Evolutionary conservation across 345 rosid genomes (phyloP).

Genomic region (Rhodamnia argentea): DNA sequence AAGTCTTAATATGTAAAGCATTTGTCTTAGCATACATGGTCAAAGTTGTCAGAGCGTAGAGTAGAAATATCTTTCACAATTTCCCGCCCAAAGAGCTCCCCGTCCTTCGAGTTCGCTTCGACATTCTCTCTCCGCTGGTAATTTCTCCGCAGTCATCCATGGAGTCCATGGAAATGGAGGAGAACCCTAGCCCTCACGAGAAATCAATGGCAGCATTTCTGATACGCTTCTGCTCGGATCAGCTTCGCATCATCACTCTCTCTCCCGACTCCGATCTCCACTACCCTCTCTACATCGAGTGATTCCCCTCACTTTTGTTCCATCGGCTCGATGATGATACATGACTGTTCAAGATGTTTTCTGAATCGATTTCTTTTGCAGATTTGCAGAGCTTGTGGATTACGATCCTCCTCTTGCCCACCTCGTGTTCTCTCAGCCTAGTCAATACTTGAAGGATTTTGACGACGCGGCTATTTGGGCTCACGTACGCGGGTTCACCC

Average conservation of each 20-base stretch:
- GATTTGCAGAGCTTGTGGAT: conserved; percentile 71
- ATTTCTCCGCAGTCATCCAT: not conserved
- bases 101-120: not conserved
- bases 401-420: conserved; percentile 55
- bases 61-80: not conserved
- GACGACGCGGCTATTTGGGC: conserved; percentile 77
- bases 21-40: too few species aligned
- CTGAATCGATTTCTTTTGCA: conserved; percentile 3
- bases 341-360: not conserved
- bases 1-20: too few species aligned
- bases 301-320: not conserved
- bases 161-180: not conserved
- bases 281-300: conserved; percentile 71
- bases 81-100: not conserved
- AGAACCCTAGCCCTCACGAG: conserved; percentile 13
- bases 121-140: not conserved
- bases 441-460: conserved; percentile 38
- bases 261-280: conserved; percentile 73
- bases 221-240: conserved; percentile 36
- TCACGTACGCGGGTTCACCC: conserved; percentile 29
- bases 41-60: not conserved
- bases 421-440: conserved; percentile 48
- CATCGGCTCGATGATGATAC: not conserved
- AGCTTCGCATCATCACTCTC: conserved; percentile 56
- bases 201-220: conserved; percentile 54